Percentiles rank a stretch among this genome's conserved stretches.
phyloP scores from a whole-genome alignment of 2,329 filamentous ascomycete genomes.

The Colletotrichum somersetense region DNA sequence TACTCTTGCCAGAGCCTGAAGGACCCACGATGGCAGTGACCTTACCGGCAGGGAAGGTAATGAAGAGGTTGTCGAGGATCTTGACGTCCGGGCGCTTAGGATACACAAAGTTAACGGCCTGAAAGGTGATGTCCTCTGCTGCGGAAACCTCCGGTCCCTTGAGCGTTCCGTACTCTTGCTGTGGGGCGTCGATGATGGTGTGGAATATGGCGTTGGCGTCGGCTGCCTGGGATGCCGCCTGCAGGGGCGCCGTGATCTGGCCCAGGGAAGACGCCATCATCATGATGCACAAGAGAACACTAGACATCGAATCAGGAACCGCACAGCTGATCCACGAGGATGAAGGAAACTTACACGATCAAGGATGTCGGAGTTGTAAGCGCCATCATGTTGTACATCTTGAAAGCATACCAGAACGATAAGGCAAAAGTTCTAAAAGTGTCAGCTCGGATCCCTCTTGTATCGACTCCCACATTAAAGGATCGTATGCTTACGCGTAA shows the following conservation, averaged over 20 bases:
- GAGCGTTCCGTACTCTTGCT: constrained; percentile 55
- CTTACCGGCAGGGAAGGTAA: constrained; percentile 53
- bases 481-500: constrained; percentile 39
- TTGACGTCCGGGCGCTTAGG: constrained; percentile 51
- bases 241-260: constrained; percentile 52
- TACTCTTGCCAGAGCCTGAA: constrained; percentile 56
- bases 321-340: background rate
- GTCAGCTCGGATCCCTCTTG: constrained; percentile 4
- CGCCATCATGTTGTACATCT: constrained; percentile 42
- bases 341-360: constrained; percentile 41
- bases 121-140: constrained; percentile 62
- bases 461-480: background rate
- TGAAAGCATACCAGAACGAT: constrained; percentile 44
- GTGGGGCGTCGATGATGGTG: constrained; percentile 60
- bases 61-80: constrained; percentile 50
- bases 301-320: constrained; percentile 14
- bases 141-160: constrained; percentile 63
- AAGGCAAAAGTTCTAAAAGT: constrained; percentile 42
- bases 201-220: constrained; percentile 55
- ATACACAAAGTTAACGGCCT: constrained; percentile 52
- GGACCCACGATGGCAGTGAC: constrained; percentile 49
- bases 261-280: constrained; percentile 49
- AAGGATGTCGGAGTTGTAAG: constrained; percentile 43
- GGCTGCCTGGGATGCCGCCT: constrained; percentile 52
- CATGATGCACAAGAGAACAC: constrained; percentile 46